Percentiles rank a stretch among this genome's conserved stretches.
Evolutionary conservation across 2,329 filamentous ascomycete species (phyloP).

Genomic region (Talaromyces rugulosus): DNA sequence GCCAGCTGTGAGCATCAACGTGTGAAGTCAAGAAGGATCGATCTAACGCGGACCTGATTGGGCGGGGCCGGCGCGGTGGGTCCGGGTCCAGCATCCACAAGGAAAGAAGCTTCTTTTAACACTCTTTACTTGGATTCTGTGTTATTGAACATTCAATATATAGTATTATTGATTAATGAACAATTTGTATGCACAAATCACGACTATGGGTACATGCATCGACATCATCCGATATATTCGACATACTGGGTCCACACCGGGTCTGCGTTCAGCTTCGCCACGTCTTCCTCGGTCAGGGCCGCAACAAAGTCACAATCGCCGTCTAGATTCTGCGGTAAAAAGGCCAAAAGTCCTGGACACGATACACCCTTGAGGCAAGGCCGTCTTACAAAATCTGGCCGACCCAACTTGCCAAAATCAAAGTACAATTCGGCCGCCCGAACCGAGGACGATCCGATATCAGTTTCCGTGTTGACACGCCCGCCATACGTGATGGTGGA

Average conservation of each 20-base stretch:
- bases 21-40: neutral
- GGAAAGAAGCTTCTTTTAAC: neutral
- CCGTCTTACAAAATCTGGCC: conserved; percentile 15
- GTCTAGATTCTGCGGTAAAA: conserved; percentile 12
- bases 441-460: conserved; percentile 6
- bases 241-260: conserved; percentile 13
- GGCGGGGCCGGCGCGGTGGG: neutral
- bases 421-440: conserved; percentile 5
- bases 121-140: neutral
- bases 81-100: neutral
- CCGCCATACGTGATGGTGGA: conserved; percentile 8
- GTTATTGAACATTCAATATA: neutral
- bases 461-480: conserved; percentile 5
- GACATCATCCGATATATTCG: conserved; percentile 16
- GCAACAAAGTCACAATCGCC: conserved; percentile 18
- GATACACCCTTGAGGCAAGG: conserved; percentile 11
- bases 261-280: conserved; percentile 12
- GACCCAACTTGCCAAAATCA: conserved; percentile 15
- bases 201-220: neutral
- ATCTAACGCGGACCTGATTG: neutral
- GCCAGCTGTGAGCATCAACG: neutral
- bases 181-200: neutral
- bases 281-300: conserved; percentile 14
- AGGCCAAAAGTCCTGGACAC: conserved; percentile 14
- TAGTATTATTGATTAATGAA: neutral